Conservation (phyloP, 2,329 filamentous ascomycete species). For the Acarospora socialis region DNA sequence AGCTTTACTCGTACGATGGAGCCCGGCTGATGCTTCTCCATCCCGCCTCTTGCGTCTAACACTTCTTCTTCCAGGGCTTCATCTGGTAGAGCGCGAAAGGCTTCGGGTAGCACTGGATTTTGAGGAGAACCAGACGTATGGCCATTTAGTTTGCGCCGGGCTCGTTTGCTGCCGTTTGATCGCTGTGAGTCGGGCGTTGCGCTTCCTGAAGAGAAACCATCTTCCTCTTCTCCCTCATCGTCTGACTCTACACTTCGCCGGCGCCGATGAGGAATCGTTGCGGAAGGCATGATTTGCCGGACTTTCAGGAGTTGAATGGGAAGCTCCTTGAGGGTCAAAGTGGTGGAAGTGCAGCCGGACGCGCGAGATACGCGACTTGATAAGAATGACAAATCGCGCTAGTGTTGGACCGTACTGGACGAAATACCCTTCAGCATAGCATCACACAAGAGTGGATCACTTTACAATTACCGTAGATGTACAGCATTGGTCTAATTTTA, state of each 20-base stretch:
- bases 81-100: conserved; percentile 1
- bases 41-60: conserved; percentile 3
- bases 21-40: conserved; percentile 45
- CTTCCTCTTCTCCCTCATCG: conserved; percentile 7
- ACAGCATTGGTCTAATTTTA: no score
- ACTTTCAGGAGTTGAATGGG: no score
- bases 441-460: no score
- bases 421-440: no score
- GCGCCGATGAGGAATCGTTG: conserved; percentile 7
- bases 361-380: no score
- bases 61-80: conserved; percentile 5
- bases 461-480: no score
- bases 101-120: conserved; percentile 4
- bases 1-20: conserved; percentile 80
- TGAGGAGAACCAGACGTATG: conserved; percentile 6
- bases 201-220: conserved; percentile 3
- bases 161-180: conserved; percentile 7
- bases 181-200: conserved; percentile 4
- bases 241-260: conserved; percentile 9
- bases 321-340: no score
- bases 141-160: conserved; percentile 11
- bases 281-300: conserved; percentile 12
- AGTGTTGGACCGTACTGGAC: no score
- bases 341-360: no score
- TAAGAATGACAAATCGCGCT: no score